Conservation (phyloP, 345 rosid genomes). For the Lenwebbia sp. region DNA sequence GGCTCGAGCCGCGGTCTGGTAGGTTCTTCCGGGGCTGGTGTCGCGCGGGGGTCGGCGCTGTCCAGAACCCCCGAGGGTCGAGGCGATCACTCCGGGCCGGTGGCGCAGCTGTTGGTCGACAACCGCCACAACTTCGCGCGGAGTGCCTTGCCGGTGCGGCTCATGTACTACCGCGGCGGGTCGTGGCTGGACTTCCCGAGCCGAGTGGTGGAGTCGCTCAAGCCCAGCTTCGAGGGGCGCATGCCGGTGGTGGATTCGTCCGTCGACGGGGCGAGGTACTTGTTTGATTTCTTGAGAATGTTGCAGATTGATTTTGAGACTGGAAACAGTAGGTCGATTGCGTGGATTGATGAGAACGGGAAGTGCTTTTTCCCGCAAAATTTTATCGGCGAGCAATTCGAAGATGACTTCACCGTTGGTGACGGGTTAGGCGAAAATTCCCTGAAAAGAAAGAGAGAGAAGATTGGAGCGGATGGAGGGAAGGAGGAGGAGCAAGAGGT, state of each 20-base stretch:
- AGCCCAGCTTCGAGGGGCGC: conserved; percentile 11
- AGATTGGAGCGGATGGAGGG: background rate
- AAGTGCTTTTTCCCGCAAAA: conserved; percentile 24
- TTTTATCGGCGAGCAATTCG: conserved; percentile 5
- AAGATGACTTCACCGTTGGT: conserved; percentile 5
- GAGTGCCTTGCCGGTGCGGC: conserved; percentile 16
- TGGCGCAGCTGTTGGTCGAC: background rate
- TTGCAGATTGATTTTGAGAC: conserved; percentile 23
- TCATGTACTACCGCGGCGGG: conserved; percentile 24
- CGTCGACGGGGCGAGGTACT: conserved; percentile 17
- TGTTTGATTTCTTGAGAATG: conserved; percentile 37
- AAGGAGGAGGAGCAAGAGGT: conserved; percentile 16
- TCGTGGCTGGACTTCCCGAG: conserved; percentile 22
- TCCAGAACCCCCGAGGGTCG: background rate
- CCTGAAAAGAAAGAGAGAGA: conserved; percentile 20
- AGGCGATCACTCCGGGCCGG: background rate
- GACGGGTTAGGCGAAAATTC: background rate
- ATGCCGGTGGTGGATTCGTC: conserved; percentile 12
- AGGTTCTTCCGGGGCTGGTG: background rate
- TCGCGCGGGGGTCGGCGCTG: background rate
- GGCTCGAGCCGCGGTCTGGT: background rate
- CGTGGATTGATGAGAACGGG: conserved; percentile 40
- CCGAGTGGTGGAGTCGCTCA: conserved; percentile 10
- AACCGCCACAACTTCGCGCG: conserved; percentile 14
- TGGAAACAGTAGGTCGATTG: conserved; percentile 19